Evolutionary conservation across 306 rosid genomes (phyloP).

Genomic region (Vachellia collinsii): DNA sequence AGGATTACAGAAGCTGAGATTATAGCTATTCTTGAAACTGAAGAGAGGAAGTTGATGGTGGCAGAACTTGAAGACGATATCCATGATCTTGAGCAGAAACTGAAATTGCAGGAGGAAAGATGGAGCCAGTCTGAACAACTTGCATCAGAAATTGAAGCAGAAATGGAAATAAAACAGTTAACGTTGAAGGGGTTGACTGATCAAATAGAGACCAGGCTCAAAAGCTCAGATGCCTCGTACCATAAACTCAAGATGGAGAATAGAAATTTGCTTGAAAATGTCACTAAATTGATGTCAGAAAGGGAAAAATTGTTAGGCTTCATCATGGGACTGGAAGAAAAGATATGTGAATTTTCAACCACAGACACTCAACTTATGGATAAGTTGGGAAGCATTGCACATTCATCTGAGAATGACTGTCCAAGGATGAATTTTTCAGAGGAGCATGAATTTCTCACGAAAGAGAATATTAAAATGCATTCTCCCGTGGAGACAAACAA

Average conservation of each 20-base stretch:
- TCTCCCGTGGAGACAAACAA: constrained; percentile 50
- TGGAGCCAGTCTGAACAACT: constrained; percentile 48
- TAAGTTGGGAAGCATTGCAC: constrained; percentile 46
- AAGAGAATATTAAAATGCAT: constrained; percentile 54
- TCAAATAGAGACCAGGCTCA: constrained; percentile 59
- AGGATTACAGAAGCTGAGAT: constrained; percentile 58
- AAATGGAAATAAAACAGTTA: constrained; percentile 52
- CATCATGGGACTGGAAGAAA: constrained; percentile 49
- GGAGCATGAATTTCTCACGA: constrained; percentile 46
- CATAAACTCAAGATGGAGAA: constrained; percentile 63
- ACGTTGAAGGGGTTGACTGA: constrained; percentile 48
- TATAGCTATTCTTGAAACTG: constrained; percentile 59
- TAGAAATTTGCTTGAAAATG: constrained; percentile 59
- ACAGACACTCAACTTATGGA: constrained; percentile 55
- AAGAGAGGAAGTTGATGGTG: constrained; percentile 70
- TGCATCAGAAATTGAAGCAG: constrained; percentile 61
- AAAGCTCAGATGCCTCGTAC: constrained; percentile 54
- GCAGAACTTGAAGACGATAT: constrained; percentile 67
- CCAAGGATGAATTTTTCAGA: constrained; percentile 31
- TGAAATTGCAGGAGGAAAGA: constrained; percentile 54
- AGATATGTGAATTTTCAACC: constrained; percentile 52
- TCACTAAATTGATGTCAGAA: constrained; percentile 56
- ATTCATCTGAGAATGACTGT: constrained; percentile 47
- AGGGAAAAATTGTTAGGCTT: constrained; percentile 59
- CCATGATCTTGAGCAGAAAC: constrained; percentile 50